Base-by-base conservation (phyloP, 2,329 filamentous ascomycete genomes). In the Diaporthe aspalathi region DNA sequence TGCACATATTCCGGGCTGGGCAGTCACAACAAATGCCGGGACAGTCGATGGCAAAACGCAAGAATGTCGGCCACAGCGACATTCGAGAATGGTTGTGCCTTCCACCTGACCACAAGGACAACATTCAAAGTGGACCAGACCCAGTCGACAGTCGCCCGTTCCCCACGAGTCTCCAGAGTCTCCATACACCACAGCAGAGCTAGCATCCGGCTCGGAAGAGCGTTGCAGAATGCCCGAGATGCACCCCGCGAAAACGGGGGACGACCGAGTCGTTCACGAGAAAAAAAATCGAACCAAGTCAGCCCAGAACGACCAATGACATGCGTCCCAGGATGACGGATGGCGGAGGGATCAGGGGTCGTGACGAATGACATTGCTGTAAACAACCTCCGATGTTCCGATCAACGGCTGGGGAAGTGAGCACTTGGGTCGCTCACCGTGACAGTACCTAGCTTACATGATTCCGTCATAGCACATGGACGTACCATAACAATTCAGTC, bases 141-240 rank as follows among this genome's bases (percentile, higher is more conserved):
- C 50, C 65, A 54, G 65, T 67, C 65, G 50, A 67, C 65, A 47
- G 65, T 67, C 65, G 53, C 50, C 65, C 49, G 56, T 67, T 56
- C 50, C 65, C 65, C 65, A 67, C 38, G 65, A 24, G 65, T 56
- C 65, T 47, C 38, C 65, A 54, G 35, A 66, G 40, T 56, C 65
- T 45, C 50, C 65, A 56, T 54, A 47, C 20, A 16, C 20, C 20
- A 22, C 12, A n/a, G 29, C 20, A 27, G 9, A 47, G 22, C 38
- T 38, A 60, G 38, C 38, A 60, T 29, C 17, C 56, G n/a, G 38
- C 56, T 60, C 56, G 56, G 56, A 45, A 45, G 56, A 60, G 54
- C 54, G 43, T 60, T 60, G 54, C 54, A 60, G 54, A 22, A 60
- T 12, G 35, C 22, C 54, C 54, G 54, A 60, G 14, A 40, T 60